Base-by-base conservation (phyloP, 768 basidiomycete genomes). In the Pleurotus giganteus region DNA sequence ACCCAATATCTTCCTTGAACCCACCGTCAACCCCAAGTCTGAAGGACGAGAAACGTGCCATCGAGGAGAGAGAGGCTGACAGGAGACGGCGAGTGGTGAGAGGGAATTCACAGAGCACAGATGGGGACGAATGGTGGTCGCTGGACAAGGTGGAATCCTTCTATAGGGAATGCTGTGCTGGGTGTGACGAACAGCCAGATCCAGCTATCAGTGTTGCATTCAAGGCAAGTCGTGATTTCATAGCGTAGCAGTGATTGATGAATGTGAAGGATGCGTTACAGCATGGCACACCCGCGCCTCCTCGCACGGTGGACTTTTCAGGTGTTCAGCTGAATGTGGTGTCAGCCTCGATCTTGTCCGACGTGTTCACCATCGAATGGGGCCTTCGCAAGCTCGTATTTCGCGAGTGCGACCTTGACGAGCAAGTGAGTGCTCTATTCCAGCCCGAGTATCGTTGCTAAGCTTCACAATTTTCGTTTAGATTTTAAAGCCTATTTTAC, bases 301-400 rank as follows among this genome's bases (percentile, higher is more conserved):
- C 92, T 0, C 81, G 91, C 15, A 77, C 85, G 0, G 79, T 94
- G 15, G 89, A 94, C 66, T 74, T 93, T n/a, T 87, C 92, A 2
- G 83, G 89, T 8, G 83, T 88, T 19, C 87, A 86, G 61, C 77
- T 98, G 17, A 88, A 83, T 0, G 68, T 78, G 1, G 78, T 84
- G 1, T 76, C 83, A 0, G 88, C 92, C 0, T 85, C 87, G 11
- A 85, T 94, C 15, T 78, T 99, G 15, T 88, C 96, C 0, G 96
- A 98, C 69, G 84, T 97, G 12, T 85, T 98, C 59, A 83, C 85
- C 6, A 87, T 97, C 55, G 93, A 98, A 69, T 98, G 94, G 90
- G 95, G 94, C 0, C 73, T 97, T 17, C 77, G 88, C 24, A 95
- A 93, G 63, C 74, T 96, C 19, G 85, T 89, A 0, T 80, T 97